Evolutionary conservation across 805 yeast species (phyloP).

Genomic region (Starmerella bombicola): DNA sequence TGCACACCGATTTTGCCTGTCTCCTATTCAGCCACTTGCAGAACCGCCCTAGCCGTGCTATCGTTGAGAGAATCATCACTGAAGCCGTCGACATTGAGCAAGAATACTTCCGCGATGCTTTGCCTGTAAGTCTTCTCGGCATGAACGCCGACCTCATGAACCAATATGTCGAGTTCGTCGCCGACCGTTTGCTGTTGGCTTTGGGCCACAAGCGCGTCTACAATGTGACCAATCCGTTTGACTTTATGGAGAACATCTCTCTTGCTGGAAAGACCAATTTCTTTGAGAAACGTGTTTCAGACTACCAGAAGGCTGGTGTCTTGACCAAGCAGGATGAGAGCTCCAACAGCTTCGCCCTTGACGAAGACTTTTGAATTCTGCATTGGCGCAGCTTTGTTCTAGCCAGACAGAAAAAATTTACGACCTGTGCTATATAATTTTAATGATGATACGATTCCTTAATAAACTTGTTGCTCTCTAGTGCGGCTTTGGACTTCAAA

Average conservation of each 20-base stretch:
- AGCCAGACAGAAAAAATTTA: too few species aligned
- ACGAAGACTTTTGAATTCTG: conserved; percentile 77
- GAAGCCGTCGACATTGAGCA: conserved; percentile 94
- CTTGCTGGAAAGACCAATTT: conserved; percentile 97
- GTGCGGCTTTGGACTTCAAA: too few species aligned
- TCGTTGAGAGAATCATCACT: conserved; percentile 74
- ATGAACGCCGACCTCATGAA: conserved; percentile 92
- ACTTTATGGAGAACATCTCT: conserved; percentile 97
- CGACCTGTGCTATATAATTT: background rate
- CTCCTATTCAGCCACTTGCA: conserved; percentile 82
- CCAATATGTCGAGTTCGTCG: conserved; percentile 95
- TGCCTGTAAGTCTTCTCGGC: conserved; percentile 86
- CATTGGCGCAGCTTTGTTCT: too few species aligned
- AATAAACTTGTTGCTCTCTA: too few species aligned
- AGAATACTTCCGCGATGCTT: conserved; percentile 87
- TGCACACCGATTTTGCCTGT: conserved; percentile 98
- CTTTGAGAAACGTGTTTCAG: conserved; percentile 97
- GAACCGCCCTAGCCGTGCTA: conserved; percentile 69
- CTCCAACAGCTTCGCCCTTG: conserved; percentile 52
- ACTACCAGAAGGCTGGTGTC: conserved; percentile 98
- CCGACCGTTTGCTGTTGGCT: conserved; percentile 85
- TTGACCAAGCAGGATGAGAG: conserved; percentile 59
- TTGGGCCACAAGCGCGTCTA: conserved; percentile 82
- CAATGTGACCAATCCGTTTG: conserved; percentile 88
- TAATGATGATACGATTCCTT: background rate